phyloP scores from a whole-genome alignment of 140 eudicot genomes.

The Erigeron philadelphicus region DNA sequence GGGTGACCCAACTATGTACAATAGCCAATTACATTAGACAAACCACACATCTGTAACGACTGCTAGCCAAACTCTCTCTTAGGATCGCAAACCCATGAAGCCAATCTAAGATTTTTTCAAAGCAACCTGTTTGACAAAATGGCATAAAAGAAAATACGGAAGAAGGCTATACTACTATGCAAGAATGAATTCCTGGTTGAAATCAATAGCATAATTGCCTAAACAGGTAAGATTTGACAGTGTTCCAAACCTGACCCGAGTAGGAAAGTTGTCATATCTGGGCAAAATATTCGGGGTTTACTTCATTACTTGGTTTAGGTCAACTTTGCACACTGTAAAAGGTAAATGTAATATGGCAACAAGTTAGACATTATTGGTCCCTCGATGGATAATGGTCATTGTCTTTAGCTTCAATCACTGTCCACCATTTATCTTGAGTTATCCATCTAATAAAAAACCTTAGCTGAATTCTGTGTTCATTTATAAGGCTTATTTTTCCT shows the following conservation, averaged over 20 bases:
- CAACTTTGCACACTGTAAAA: background rate
- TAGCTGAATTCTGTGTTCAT: background rate
- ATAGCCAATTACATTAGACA: too few species aligned
- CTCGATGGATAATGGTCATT: conserved; percentile 1
- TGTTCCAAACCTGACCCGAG: background rate
- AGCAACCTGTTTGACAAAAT: too few species aligned
- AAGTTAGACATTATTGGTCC: conserved; percentile 8
- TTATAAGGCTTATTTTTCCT: background rate
- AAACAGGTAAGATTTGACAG: background rate
- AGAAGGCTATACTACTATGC: too few species aligned
- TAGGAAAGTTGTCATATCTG: background rate
- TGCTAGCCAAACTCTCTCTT: too few species aligned
- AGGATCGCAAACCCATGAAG: too few species aligned
- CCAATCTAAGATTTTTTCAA: too few species aligned
- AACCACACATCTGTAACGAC: too few species aligned
- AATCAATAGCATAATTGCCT: background rate
- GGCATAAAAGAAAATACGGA: too few species aligned
- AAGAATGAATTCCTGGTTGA: too few species aligned
- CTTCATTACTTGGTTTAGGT: background rate
- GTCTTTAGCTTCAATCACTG: conserved; percentile 8
- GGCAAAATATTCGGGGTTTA: too few species aligned
- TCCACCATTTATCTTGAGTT: conserved; percentile 12
- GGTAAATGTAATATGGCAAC: background rate
- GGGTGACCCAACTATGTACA: too few species aligned
- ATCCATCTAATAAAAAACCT: background rate